Evolutionary conservation across 2,329 filamentous ascomycete genomes (phyloP), one percentile per base, ranked within the genome.

Genomic region (Penicillium thymicola): DNA sequence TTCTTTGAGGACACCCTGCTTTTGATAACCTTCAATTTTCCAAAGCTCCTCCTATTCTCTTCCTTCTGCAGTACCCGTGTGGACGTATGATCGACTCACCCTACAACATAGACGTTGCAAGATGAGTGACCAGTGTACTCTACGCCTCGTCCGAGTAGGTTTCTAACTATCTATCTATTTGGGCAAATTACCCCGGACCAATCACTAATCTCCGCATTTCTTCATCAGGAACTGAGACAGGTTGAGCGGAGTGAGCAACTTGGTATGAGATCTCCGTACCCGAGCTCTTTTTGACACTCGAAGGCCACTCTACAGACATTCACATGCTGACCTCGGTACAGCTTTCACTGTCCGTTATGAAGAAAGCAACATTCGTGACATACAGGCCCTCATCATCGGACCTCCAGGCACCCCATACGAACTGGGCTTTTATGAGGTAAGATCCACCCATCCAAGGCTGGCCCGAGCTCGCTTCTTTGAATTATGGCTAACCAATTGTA

Each of bases 341-440:
- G 90, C 92, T 30, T 83, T 97, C 61, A 90, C 90, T 11, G 92
- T 97, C 47, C 89, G 90, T 55, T 96, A 89, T 71, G 83, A 89
- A 50, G 94, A 97, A 75, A 82, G 86, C 65, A 92, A 99, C 73
- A 90, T 97, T 59, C 89, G 92, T 54, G 89, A 90, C 71, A 88
- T 97, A 48, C 89, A 86, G 70, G 91, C 92, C 47, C 75, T 97
- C 61, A 93, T 97, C 67, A 85, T 97, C 64, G 94, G 94, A 0
- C 93, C 94, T 25, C 91, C 93, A 62, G 92, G 94, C 66, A 96
- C 92, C 0, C 92, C 93, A 0, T 99, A 99, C 74, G 92, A 97
- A 74, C 97, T 95, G 70, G 94, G 94, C 3, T 97, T 97, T 77
- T 97, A 96, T 70, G 92, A 97, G 82, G 92, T 94, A 73, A 58